Conservation (phyloP, 371 early-diverging fungal species). For the Lichtheimia ramosa region DNA sequence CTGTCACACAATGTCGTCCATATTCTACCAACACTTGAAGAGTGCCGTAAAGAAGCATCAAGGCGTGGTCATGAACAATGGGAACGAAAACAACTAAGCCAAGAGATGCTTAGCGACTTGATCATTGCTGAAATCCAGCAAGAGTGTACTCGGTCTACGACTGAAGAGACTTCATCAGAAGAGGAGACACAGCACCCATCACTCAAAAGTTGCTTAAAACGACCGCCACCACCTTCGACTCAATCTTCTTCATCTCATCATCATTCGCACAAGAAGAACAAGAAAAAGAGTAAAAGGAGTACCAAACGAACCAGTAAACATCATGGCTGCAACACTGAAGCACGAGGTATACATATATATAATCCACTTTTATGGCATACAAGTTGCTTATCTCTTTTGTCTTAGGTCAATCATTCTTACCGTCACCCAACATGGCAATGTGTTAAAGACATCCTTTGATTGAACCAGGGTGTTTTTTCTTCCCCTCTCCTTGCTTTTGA, state of each 20-base stretch:
- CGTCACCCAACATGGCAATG: too few relatives aligned
- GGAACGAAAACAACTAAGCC: constrained; percentile 27
- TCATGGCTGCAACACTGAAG: constrained; percentile 31
- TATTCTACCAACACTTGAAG: constrained; percentile 37
- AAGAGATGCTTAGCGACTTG: constrained; percentile 39
- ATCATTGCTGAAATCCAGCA: constrained; percentile 44
- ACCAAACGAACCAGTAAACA: constrained; percentile 77
- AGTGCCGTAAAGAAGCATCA: constrained; percentile 33
- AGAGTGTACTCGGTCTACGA: constrained; percentile 8
- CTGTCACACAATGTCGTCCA: constrained; percentile 42
- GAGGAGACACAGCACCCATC: not conserved
- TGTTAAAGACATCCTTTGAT: too few relatives aligned
- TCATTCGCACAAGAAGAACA: constrained; percentile 3
- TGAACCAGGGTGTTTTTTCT: too few relatives aligned
- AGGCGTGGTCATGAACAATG: constrained; percentile 33
- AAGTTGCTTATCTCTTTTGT: too few relatives aligned
- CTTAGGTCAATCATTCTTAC: too few relatives aligned
- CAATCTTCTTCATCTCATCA: not conserved
- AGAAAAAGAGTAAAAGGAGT: constrained; percentile 19
- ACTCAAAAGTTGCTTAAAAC: constrained; percentile 29
- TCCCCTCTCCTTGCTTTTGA: too few relatives aligned
- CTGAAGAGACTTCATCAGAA: not conserved
- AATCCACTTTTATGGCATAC: too few relatives aligned
- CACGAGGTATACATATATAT: constrained; percentile 18
- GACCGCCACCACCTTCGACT: not conserved